Conservation (phyloP, 2,329 filamentous ascomycete genomes). For the Clarireedia paspali region DNA sequence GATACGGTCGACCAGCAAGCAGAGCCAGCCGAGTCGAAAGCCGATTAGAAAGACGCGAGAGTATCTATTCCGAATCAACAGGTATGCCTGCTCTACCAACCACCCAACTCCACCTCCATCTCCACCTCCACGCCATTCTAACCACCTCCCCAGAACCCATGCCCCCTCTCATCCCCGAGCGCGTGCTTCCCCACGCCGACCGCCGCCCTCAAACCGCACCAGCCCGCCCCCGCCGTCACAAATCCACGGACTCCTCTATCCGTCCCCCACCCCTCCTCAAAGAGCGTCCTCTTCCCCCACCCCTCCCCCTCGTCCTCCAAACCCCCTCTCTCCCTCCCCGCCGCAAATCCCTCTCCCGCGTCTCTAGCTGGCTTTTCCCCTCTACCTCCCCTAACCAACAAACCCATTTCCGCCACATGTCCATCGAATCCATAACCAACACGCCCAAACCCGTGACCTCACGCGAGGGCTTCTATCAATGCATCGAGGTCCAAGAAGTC, state of each 20-base stretch:
- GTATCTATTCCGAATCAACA: conserved; percentile 22
- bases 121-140: too few relatives aligned
- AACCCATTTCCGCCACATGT: conserved; percentile 34
- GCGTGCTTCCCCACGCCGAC: conserved; percentile 34
- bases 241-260: conserved; percentile 1
- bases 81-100: conserved; percentile 12
- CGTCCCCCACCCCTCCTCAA: conserved; percentile 4
- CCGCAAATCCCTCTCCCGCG: conserved; percentile 58
- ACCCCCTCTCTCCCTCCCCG: conserved; percentile 44
- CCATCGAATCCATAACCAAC: conserved; percentile 47
- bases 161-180: conserved; percentile 34
- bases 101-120: too few relatives aligned
- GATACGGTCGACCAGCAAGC: conserved; percentile 24
- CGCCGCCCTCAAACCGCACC: conserved; percentile 16
- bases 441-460: conserved; percentile 43
- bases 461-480: conserved; percentile 52
- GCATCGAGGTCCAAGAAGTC: conserved; percentile 30
- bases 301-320: conserved; percentile 50
- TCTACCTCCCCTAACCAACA: conserved; percentile 19
- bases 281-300: conserved; percentile 34
- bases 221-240: conserved; percentile 6
- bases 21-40: conserved; percentile 20
- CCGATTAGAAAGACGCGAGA: conserved; percentile 14
- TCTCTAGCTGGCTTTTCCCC: conserved; percentile 52
- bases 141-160: conserved; percentile 40